Conservation (phyloP, 805 yeast species). For the Candida coquimbonensis region DNA sequence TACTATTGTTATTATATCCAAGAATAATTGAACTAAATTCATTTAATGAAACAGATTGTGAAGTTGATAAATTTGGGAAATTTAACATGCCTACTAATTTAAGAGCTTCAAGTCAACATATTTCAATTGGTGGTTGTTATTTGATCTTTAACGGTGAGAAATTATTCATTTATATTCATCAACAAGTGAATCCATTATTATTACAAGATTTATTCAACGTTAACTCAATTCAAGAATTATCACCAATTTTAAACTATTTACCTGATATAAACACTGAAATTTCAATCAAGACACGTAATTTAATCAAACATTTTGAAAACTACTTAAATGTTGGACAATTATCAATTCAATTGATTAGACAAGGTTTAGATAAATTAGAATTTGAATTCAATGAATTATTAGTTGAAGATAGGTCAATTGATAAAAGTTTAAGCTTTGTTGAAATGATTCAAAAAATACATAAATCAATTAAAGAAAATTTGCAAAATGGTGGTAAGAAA, state of each 20-base stretch:
- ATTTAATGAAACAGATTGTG: slow-evolving; percentile 51
- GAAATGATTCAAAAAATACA: slow-evolving; percentile 70
- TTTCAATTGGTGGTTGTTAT: slow-evolving; percentile 69
- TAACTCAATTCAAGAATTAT: slow-evolving; percentile 25
- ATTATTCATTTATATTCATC: slow-evolving; percentile 61
- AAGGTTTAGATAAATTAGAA: slow-evolving; percentile 47
- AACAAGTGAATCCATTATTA: slow-evolving; percentile 57
- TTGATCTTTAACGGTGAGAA: slow-evolving; percentile 62
- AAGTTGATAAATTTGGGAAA: slow-evolving; percentile 32
- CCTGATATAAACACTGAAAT: slow-evolving; percentile 68
- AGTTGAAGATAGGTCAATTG: slow-evolving; percentile 64
- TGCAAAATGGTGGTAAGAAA: slow-evolving; percentile 36
- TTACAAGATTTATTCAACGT: slow-evolving; percentile 72
- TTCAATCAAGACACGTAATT: slow-evolving; percentile 57
- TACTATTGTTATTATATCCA: slow-evolving; percentile 72
- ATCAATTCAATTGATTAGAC: slow-evolving; percentile 55
- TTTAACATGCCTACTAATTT: slow-evolving; percentile 45
- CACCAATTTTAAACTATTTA: slow-evolving; percentile 37
- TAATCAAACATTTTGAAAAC: slow-evolving; percentile 51
- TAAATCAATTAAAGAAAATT: slow-evolving; percentile 45
- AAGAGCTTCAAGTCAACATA: slow-evolving; percentile 34
- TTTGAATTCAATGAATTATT: slow-evolving; percentile 46
- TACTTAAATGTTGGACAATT: slow-evolving; percentile 30
- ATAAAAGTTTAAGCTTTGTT: slow-evolving; percentile 48
- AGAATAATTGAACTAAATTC: slow-evolving; percentile 68